Evolutionary conservation across 495 filamentous ascomycete species (phyloP).

Genomic region (Saxophila tyrrhenica): DNA sequence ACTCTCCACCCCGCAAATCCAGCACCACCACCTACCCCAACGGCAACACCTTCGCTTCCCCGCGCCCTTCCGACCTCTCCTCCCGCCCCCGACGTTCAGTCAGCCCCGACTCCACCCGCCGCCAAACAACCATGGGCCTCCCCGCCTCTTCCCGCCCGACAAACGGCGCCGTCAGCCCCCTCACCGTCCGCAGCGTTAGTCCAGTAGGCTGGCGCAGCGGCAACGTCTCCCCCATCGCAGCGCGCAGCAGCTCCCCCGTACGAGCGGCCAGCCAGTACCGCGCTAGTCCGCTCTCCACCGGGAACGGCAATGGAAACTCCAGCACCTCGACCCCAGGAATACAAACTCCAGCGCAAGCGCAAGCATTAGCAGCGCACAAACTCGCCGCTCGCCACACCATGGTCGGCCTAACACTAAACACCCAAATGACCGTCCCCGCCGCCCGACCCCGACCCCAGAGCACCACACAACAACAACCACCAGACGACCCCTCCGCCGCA

Average conservation of each 20-base stretch:
- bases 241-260: neutral
- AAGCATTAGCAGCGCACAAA: neutral
- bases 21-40: neutral
- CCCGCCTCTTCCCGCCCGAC: neutral
- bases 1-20: neutral
- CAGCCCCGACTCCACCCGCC: neutral
- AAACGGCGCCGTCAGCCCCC: neutral
- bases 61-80: neutral
- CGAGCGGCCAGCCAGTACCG: neutral
- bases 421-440: neutral
- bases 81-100: neutral
- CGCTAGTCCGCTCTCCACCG: neutral
- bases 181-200: neutral
- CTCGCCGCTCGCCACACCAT: neutral
- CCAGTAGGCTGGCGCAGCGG: neutral
- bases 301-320: neutral
- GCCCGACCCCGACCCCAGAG: no score
- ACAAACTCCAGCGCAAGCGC: neutral
- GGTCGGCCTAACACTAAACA: neutral
- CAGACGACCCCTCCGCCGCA: no score
- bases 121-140: neutral
- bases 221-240: neutral
- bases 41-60: neutral
- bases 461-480: no score
- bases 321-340: neutral